Evolutionary conservation across 768 basidiomycete species (phyloP), one percentile per base, ranked within the genome.

Genomic region (Gymnopilus junonius): DNA sequence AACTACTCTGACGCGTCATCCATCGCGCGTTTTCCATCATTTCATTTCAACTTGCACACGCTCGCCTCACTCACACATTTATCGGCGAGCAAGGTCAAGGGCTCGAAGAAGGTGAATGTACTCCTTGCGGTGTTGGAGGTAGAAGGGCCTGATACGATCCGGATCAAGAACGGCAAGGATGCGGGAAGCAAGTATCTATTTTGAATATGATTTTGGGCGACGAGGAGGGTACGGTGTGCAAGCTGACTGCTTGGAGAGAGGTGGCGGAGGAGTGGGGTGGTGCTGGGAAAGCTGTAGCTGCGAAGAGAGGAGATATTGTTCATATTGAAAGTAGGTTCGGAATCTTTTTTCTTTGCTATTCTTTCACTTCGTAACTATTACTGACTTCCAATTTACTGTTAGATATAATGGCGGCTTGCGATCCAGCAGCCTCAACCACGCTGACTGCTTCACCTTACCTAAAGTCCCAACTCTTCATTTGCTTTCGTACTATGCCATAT

Each of bases 241-340:
- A 88, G 74, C 72, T 94, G 17, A 90, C 89, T 4, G 92, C 88
- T 12, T 94, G 93, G 93, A 79, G 92, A 58, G 88, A 93, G 48
- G 77, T 84, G 4, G 93, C 93, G 11, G 89, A 93, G 45, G 73
- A 74, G 0, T 93, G 92, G 92, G 90, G 88, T 23, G 82, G 80
- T 1, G 62, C 74, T 37, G 77, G 79, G 10, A 74, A 78, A 7
- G 74, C 73, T 3, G 72, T 77, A 11, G 82, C 75, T 17, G 74
- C 86, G 2, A 90, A 88, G 69, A 80, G 90, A 51, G 93, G 93
- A 1, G 93, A 94, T 70, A 77, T 94, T 15, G 76, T 92, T 8
- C 79, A 87, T 62, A 76, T 94, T 15, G 85, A 90, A 71, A 90
- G 93, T 90, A 71, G 40, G 87, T 45, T 45, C 35, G 29, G 21